Evolutionary conservation across 495 filamentous ascomycete species (phyloP), one percentile per base, ranked within the genome.

Genomic region (Penicillium malachiteum): DNA sequence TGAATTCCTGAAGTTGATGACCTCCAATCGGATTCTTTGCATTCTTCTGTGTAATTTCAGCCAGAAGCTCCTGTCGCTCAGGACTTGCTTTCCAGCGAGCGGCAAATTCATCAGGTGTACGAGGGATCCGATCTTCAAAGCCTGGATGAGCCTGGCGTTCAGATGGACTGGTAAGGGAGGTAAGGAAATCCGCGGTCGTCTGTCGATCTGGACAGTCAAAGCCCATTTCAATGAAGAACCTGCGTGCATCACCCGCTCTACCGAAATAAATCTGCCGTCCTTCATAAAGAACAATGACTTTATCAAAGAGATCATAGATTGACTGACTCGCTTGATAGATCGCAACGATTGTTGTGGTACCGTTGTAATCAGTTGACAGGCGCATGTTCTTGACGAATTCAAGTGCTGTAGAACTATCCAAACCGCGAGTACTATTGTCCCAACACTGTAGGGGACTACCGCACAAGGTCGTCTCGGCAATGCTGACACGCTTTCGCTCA

Each of bases 231-330:
- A 82, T 65, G 55, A 93, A 93, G 68, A 85, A 92, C 39, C 80
- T 77, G 62, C 79, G 86, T 7, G 88, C 90, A 32, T 76, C 76
- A 47, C 70, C 60, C 7, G 84, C 81, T 11, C 68, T 71, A 3
- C 90, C 90, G 56, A 92, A 93, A 70, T 85, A 93, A 56, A 94
- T 93, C 63, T 93, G 88, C 32, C 87, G 83, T 21, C 90, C 90
- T 66, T 92, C 89, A 62, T 94, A 92, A 10, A 94, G 72, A 9
- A 94, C 83, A 21, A 85, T 78, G 13, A 83, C 87, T 71, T 91
- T 91, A 70, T 94, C 88, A 57, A 94, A 93, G 7, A 78, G 46
- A 61, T 92, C 86, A 56, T 92, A 93, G 21, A 87, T 86, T 38
- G 75, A 78, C 64, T 95, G 88, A 31, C 86, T 84, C 0, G 89